Percentiles rank a stretch among this genome's conserved stretches.
These are phyloP conservation scores for Phyllosticta citrichinensis DNA, from an alignment of 2,329 filamentous ascomycete species.

Conservation along the genomic window DNA sequence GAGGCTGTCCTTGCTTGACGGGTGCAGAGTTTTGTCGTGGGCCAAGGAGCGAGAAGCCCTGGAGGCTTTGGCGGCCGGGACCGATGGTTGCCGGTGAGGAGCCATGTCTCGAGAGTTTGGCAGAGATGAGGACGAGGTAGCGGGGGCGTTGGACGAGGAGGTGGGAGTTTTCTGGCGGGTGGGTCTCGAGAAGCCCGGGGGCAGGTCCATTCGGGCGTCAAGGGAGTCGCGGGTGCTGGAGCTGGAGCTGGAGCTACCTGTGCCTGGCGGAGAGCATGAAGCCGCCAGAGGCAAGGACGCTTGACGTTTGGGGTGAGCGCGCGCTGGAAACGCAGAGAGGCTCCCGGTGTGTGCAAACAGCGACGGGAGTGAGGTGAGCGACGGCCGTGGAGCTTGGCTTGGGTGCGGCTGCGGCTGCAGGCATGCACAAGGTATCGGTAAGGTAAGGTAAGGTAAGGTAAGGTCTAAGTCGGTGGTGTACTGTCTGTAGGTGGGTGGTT, in stretches of 20 bases:
- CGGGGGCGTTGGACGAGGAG: not conserved
- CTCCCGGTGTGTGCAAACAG: not conserved
- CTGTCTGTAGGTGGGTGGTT: too few species aligned
- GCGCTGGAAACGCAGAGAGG: not conserved
- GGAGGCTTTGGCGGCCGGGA: not conserved
- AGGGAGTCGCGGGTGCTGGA: not conserved
- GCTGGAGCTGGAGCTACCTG: not conserved
- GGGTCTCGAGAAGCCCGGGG: conserved; percentile 7
- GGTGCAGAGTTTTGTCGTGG: conserved; percentile 21
- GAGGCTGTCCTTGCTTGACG: conserved; percentile 30
- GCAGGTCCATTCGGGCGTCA: not conserved
- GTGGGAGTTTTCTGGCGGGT: conserved; percentile 10
- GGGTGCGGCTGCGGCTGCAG: not conserved
- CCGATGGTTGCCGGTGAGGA: conserved; percentile 3
- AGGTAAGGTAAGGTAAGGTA: too few species aligned
- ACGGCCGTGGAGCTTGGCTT: not conserved
- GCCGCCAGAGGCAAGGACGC: not conserved
- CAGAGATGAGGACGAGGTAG: not conserved
- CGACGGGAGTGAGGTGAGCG: not conserved
- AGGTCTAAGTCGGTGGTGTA: too few species aligned
- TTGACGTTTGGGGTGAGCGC: not conserved
- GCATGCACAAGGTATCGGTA: not conserved
- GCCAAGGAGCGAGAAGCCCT: conserved; percentile 16
- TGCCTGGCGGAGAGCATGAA: not conserved
- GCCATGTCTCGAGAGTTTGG: conserved; percentile 3